A percentile compares a stretch with the other conserved stretches of the same genome.
These are phyloP conservation scores for Coemansia umbellata DNA, from an alignment of 192 early-diverging fungal genomes.

Conservation along the genomic window DNA sequence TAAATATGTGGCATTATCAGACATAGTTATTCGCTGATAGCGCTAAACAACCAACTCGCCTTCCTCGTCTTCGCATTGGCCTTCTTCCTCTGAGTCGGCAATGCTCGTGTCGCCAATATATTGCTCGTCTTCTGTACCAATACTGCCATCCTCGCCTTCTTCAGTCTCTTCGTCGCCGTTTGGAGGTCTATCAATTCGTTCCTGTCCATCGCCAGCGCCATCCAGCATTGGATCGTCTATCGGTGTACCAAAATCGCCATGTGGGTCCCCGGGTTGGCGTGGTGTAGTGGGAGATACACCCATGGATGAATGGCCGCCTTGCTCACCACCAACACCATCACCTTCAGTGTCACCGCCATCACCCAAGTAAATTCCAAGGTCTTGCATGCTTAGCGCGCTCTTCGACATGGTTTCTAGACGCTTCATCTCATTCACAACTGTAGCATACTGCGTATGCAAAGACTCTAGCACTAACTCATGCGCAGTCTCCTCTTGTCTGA, in stretches of 20 bases:
- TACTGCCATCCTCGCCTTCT: constrained; percentile 15
- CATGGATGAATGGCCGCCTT: constrained; percentile 1
- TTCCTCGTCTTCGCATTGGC: constrained; percentile 43
- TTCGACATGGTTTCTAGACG: constrained; percentile 35
- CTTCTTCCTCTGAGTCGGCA: constrained; percentile 24
- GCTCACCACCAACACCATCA: constrained; percentile 4
- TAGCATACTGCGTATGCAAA: constrained; percentile 28
- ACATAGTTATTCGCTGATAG: too few species aligned
- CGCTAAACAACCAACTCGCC: constrained; percentile 34
- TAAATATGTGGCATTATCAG: background rate
- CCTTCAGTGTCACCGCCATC: constrained; percentile 20
- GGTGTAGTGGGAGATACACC: constrained; percentile 27
- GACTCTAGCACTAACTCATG: constrained; percentile 19
- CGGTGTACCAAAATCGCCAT: constrained; percentile 21
- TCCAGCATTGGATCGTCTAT: constrained; percentile 13
- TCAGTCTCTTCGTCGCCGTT: constrained; percentile 11
- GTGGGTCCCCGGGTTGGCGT: constrained; percentile 8
- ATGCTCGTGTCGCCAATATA: background rate
- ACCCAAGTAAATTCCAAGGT: constrained; percentile 36
- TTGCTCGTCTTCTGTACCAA: background rate
- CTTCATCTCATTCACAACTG: constrained; percentile 21
- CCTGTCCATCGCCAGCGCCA: constrained; percentile 4
- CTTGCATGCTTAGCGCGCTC: constrained; percentile 41
- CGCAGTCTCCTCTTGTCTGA: constrained; percentile 30
- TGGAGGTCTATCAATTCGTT: background rate